phyloP scores from a whole-genome alignment of 1,139 yeast genomes.

The Geotrichum klebahnii region DNA sequence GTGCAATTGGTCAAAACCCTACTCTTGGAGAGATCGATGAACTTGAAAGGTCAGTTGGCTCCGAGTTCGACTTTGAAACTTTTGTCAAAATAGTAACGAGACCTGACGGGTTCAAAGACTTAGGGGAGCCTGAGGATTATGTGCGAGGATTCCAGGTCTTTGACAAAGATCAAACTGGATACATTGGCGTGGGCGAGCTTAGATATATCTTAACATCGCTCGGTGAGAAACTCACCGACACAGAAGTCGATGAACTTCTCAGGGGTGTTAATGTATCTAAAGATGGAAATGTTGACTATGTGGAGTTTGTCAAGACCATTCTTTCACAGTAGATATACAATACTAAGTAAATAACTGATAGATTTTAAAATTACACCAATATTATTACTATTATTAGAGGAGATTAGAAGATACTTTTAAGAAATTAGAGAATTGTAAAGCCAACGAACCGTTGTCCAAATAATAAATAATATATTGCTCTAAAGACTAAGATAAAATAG shows the following conservation, averaged over 20 bases:
- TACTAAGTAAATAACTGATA: no score
- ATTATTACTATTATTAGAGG: no score
- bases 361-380: no score
- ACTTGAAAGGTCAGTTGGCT: conserved; percentile 49
- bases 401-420: no score
- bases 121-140: conserved; percentile 92
- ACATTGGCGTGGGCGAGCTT: conserved; percentile 94
- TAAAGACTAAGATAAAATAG: conserved; percentile 43
- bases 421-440: no score
- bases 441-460: background rate
- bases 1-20: conserved; percentile 98
- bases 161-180: conserved; percentile 92
- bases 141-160: conserved; percentile 96
- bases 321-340: conserved; percentile 90
- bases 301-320: conserved; percentile 84
- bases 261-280: conserved; percentile 92
- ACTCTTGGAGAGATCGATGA: conserved; percentile 83
- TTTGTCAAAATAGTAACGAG: conserved; percentile 75
- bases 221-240: conserved; percentile 85
- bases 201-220: conserved; percentile 88
- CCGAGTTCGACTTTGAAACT: conserved; percentile 63
- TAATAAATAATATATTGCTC: background rate
- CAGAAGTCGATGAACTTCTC: conserved; percentile 91
- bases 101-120: conserved; percentile 84
- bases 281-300: conserved; percentile 93